Percentiles rank a stretch among this genome's conserved stretches.
phyloP scores from a whole-genome alignment of 257 asterid species.

The Primulina huaijiensis region DNA sequence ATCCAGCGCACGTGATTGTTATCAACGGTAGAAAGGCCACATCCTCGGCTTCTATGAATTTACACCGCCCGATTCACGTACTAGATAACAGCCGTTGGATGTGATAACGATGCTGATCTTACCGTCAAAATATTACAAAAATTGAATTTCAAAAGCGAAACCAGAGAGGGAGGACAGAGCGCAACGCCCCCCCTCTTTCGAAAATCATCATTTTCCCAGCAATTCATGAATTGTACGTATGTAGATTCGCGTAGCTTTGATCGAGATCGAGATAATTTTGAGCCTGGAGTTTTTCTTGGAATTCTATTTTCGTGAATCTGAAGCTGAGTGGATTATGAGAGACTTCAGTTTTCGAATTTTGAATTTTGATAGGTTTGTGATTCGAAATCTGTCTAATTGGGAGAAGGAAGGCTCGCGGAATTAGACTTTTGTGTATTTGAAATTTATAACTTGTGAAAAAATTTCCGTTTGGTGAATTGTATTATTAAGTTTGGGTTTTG shows the following conservation, averaged over 20 bases:
- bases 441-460: conserved; percentile 2
- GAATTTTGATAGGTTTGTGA: conserved; percentile 13
- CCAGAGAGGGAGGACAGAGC: conserved; percentile 76
- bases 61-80: conserved; percentile 38
- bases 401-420: conserved; percentile 22
- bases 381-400: conserved; percentile 3
- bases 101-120: conserved; percentile 28
- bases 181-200: conserved; percentile 30
- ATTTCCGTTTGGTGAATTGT: conserved; percentile 30
- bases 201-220: conserved; percentile 23
- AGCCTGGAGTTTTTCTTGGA: conserved; percentile 19
- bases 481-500: conserved; percentile 17
- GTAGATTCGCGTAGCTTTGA: conserved; percentile 21
- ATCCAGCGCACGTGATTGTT: neutral
- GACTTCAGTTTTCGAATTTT: conserved; percentile 20
- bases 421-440: conserved; percentile 24
- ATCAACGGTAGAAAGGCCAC: conserved; percentile 34
- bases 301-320: conserved; percentile 49
- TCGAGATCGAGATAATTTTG: conserved; percentile 25
- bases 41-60: conserved; percentile 44
- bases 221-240: conserved; percentile 10
- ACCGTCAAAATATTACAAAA: conserved; percentile 52
- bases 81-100: conserved; percentile 36
- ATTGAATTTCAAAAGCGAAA: conserved; percentile 83
- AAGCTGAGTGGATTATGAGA: conserved; percentile 31